Base-by-base conservation (phyloP, 305 asterid genomes). In the Salvia sclarea region DNA sequence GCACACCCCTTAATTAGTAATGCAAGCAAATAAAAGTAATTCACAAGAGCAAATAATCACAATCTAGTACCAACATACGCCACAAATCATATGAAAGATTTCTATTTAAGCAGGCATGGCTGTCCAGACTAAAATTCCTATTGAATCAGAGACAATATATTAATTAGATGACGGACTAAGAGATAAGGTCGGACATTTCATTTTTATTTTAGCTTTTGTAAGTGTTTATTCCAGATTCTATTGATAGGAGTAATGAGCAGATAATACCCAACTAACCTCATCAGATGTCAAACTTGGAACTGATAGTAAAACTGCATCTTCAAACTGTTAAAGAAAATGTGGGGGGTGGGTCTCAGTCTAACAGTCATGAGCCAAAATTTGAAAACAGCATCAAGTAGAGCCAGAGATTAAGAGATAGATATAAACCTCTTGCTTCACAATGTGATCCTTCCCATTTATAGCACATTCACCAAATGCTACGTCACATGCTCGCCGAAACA, bases 401-500 rank as follows among this genome's bases (percentile, higher is more conserved):
- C 30, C 3, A 59, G 61, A 61, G 20, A 72, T 53, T n/a, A n/a
- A n/a, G n/a, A 45, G 56, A 52, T 41, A 56, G n/a, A n/a, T n/a
- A n/a, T 12, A 33, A 57, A 95, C 99, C 96, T 89, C 96, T 77
- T 77, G 85, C 78, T 76, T 82, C 61, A 64, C 72, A 76, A 95
- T 79, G 85, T 80, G 81, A 73, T 74, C 48, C 66, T 80, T 75
- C 73, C 80, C 78, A 48, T 78, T 66, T 47, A 5, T 21, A 68
- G 82, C 89, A 45, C 95, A 89, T 77, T 73, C 86, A 45, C 71
- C 77, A 77, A 91, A 95, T 48, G 95, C 97, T 60, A 77, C 68
- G 76, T 89, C 99, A 75, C 96, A 86, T 30, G 92, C 90, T 24
- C 69, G 86, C 14, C 54, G 76, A 76, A 89, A 95, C 31, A 76